Base-by-base conservation (phyloP, 1,284 basidiomycete genomes). In the Leccinum subrobustum region DNA sequence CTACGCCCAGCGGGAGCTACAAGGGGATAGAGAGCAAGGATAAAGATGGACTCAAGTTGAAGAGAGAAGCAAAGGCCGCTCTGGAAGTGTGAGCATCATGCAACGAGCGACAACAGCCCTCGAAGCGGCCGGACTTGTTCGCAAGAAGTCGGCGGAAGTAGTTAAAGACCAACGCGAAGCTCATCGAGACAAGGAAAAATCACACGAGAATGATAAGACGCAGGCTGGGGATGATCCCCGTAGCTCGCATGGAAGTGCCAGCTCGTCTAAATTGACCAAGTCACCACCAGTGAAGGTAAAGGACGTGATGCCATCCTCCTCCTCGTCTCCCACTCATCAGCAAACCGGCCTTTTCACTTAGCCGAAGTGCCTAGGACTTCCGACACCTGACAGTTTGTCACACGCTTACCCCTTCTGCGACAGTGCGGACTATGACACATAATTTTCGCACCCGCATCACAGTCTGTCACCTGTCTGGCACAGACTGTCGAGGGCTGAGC, bases 41-140 rank as follows among this genome's bases (percentile, higher is more conserved):
- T 37, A 77, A 75, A 62, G 78, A 79, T 37, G 69, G 69, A 16
- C 71, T 75, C 25, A 89, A 86, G 65, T 78, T 79, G 14, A 79
- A 80, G 56, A 67, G 75, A 50, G 75, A 71, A 3, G 72, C 79
- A 57, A 95, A 94, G 70, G 77, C 74, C 81, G 93, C 6, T 86
- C 91, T 1, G 90, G 91, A 5, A 95, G 93, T 60, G 90, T 96
- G 58, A 95, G 89, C 70, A 96, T 97, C 74, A 91, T 97, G 80
- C 94, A 96, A 67, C 86, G 95, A 6, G 95, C 93, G 0, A 95
- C 93, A 0, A 95, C 93, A 0, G 93, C 94, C 3, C 79, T 91
- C 20, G 91, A 92, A 66, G 90, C 89, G 6, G 88, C 89, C 6
- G 89, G 89, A 1, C 76, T 94, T 8, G 89, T 92, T 51, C 78